A percentile compares a stretch with the other conserved stretches of the same genome.
phyloP scores from a whole-genome alignment of 352 stramenopile species.

The Phytophthora pseudosyringae region DNA sequence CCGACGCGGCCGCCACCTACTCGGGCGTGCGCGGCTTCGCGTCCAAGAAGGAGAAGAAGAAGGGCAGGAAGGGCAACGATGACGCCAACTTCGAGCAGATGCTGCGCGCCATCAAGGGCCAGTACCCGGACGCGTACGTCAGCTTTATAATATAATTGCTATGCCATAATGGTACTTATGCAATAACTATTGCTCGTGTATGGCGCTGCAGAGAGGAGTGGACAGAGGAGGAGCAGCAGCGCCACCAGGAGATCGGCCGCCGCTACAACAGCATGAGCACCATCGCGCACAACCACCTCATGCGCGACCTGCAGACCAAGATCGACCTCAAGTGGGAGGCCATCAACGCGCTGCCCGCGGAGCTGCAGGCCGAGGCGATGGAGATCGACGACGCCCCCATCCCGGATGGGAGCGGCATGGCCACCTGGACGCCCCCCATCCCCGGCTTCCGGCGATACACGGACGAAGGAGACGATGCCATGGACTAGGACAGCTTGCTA shows the following conservation, averaged over 20 bases:
- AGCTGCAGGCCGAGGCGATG: constrained; percentile 83
- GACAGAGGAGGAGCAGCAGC: constrained; percentile 80
- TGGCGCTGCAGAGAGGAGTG: constrained; percentile 62
- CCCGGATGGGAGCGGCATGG: constrained; percentile 74
- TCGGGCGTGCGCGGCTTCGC: constrained; percentile 46
- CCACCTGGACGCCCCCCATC: constrained; percentile 89
- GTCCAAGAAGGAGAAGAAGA: constrained; percentile 63
- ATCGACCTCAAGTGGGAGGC: constrained; percentile 92
- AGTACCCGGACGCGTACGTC: constrained; percentile 76
- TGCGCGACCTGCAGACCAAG: constrained; percentile 91
- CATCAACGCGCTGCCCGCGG: constrained; percentile 84
- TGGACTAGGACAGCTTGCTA: constrained; percentile 22
- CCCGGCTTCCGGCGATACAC: constrained; percentile 87
- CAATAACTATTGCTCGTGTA: neutral
- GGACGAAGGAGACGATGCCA: constrained; percentile 51
- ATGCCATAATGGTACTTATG: neutral
- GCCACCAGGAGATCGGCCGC: constrained; percentile 81
- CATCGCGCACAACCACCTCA: constrained; percentile 89
- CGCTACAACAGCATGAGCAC: constrained; percentile 83
- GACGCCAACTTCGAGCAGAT: constrained; percentile 88
- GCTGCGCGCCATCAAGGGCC: constrained; percentile 80
- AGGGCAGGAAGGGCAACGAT: constrained; percentile 56
- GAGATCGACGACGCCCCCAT: constrained; percentile 68
- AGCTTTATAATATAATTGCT: neutral
- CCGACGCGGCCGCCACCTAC: constrained; percentile 13